Evolutionary conservation across 495 filamentous ascomycete species (phyloP), one percentile per base, ranked within the genome.

Genomic region (Aspergillus hancockii): DNA sequence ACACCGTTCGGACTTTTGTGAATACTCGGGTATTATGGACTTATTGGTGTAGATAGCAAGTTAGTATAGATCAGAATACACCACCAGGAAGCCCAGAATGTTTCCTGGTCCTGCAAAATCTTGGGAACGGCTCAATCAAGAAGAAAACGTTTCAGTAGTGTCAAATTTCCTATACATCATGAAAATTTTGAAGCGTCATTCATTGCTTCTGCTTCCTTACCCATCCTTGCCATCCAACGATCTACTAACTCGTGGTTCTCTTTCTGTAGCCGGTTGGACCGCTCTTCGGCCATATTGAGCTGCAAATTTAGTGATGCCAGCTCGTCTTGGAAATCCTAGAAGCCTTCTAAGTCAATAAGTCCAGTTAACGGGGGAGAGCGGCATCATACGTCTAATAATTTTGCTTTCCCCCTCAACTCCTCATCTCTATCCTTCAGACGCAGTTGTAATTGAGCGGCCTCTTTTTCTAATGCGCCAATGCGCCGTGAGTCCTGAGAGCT

Each of bases 171-270:
- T 54, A 16, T 19, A 12, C 2, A n/a, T 63, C 63, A 81, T 13
- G 72, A 78, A 60, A 75, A 83, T 47, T 73, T 76, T 12, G 75
- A 82, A 25, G 74, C 74, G 28, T 88, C 72, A 67, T 97, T 97
- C 90, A 96, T 90, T 22, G 83, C 87, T 56, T 95, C 91, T 7
- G 90, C 93, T 76, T 97, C 92, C 71, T 85, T 79, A 7, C 85
- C 87, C 80, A 93, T 91, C 58, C 89, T 81, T 60, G 82, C 83
- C 91, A 98, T 94, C 90, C 90, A 97, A 47, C 93, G 83, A 66
- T 92, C 87, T 53, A 97, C 85, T 36, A 97, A 77, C 49, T 97
- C 89, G 66, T 90, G 82, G 66, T 98, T 97, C 67, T 98, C 93
- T n/a, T 78, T 79, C 67, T 85, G 76, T 56, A 95, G 75, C 65